phyloP scores from a whole-genome alignment of 2,329 filamentous ascomycete species.

The Cladosporium colombiae region DNA sequence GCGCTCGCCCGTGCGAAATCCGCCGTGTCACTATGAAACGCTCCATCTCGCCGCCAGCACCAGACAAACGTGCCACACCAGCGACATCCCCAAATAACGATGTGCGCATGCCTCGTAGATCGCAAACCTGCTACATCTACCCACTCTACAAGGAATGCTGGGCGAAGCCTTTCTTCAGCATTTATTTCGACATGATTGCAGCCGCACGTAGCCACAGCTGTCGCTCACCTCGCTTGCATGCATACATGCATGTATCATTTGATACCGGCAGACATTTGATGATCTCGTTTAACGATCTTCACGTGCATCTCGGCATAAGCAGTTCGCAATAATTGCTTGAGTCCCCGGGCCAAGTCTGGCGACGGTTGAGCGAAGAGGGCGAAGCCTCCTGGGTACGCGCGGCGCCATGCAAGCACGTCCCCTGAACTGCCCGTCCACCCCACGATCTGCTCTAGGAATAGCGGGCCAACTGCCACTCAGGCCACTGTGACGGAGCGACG shows the following conservation, averaged over 20 bases:
- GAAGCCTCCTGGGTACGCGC: neutral
- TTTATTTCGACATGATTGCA: neutral
- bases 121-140: neutral
- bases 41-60: neutral
- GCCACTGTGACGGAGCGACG: neutral
- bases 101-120: neutral
- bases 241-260: neutral
- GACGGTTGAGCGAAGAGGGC: neutral
- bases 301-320: neutral
- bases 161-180: neutral
- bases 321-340: conserved; percentile 6
- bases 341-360: conserved; percentile 1
- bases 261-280: neutral
- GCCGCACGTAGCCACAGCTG: neutral
- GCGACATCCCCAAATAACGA: neutral
- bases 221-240: neutral
- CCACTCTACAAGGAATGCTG: neutral
- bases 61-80: neutral
- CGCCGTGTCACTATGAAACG: neutral
- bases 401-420: conserved; percentile 7
- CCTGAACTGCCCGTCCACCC: neutral
- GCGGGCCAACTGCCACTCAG: neutral
- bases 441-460: neutral
- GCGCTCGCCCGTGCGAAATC: neutral
- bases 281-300: neutral